Evolutionary conservation across 2,329 filamentous ascomycete species (phyloP), one percentile per base, ranked within the genome.

Genomic region (Pyrenophora teres): DNA sequence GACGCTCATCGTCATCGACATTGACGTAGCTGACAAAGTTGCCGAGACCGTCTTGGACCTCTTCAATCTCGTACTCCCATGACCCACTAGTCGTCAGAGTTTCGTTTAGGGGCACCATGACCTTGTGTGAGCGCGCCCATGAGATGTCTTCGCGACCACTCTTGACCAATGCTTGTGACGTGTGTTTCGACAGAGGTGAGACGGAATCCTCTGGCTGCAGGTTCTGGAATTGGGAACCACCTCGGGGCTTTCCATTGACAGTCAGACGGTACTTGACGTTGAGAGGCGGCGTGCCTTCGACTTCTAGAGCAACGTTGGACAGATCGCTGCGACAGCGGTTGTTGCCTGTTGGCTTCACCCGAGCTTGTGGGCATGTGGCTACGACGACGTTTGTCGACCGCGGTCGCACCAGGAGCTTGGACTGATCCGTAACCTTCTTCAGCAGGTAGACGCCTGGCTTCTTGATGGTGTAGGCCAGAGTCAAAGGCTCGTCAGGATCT

Each of bases 261-360:
- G 86, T 87, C 46, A 92, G 88, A 65, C 90, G 94, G 74, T 99
- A 99, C 63, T 90, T 90, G 63, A 99, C 89, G 70, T 92, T 92
- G 59, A 99, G 80, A 3, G 94, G 94, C 2, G 95, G 90, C 0
- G 92, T 95, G 15, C 94, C 94, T 59, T 89, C 82, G 3, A 97
- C 90, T 64, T 93, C 86, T 44, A 99, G 79, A 15, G 87, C 83
- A 39, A 97, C 78, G 66, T 96, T 86, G 2, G 94, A 97, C 31
- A 97, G 77, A 62, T 99, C 93, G 46, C 90, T 90, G 46, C 88
- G 85, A 72, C 94, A 99, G 65, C 89, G 88, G 58, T 89, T 82
- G 2, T 82, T 79, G 18, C 83, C 81, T 6, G 85, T 80, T 1
- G 83, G 80, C 56, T 85, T 85, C 23, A 97, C 86, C 44, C 81